Base-by-base conservation (phyloP, 176 grass and related monocot species). In the Triticum turgidum region DNA sequence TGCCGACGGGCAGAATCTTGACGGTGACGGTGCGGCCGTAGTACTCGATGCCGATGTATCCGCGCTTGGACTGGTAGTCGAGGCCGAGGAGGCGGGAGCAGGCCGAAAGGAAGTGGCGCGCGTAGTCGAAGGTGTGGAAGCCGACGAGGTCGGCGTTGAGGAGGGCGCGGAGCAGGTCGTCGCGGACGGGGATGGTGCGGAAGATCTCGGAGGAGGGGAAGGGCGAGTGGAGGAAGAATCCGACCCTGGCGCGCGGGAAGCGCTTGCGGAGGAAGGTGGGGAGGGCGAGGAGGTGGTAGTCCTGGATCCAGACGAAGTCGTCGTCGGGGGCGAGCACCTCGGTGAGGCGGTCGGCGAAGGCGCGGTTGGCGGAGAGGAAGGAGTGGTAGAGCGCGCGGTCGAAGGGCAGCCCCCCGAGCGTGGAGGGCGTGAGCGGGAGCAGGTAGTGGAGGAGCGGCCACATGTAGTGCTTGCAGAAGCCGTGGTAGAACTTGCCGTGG, bases 91-190 rank as follows among this genome's bases (percentile, higher is more conserved):
- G 87, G 10, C 96, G 87, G 0, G 93, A 95, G 82, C 96, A 98
- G 0, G 91, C 87, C 75, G 96, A 94, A 21, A 98, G 89, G 85
- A 98, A 98, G 84, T 98, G 95, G 1, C 95, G 89, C 30, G 95
- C 95, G 88, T 98, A 98, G 86, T 98, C 95, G 82, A 98, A 98
- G 85, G 95, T 98, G 89, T 98, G 95, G 91, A 98, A 98, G 5
- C 95, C 95, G 74, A 98, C 89, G 61, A 98, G 90, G 89, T 98
- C 95, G 7, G 91, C 82, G 91, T 98, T 98, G 69, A 98, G 95
- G 54, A 98, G 91, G 24, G 95, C 93, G 7, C 95, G 95, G 69
- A 98, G 76, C 73, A 98, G 93, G 88, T 98, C 93, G 0, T 98
- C 96, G 14, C 96, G 78, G 27, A 98, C 91, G 8, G 96, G 96